Percentiles rank a stretch among this genome's conserved stretches.
Evolutionary conservation across 208 protist species (phyloP).

Genomic region (Trypanosoma lewisi): DNA sequence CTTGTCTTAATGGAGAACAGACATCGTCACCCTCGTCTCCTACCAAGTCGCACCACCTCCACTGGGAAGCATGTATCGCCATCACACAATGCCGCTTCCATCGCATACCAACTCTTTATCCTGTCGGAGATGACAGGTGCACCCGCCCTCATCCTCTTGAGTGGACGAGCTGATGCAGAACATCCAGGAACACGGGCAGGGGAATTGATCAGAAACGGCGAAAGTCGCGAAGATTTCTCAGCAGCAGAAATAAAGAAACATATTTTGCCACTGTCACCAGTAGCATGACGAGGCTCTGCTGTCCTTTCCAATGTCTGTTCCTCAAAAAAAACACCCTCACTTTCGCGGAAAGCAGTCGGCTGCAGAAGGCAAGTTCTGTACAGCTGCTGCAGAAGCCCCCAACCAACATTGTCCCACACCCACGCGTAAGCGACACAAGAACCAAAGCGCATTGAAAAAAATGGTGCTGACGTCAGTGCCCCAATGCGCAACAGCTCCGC

Average conservation of each 20-base stretch:
- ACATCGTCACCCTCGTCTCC: not conserved
- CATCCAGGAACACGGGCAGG: constrained; percentile 4
- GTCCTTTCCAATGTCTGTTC: not conserved
- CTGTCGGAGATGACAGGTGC: not conserved
- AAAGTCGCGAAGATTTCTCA: not conserved
- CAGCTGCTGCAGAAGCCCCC: constrained; percentile 5
- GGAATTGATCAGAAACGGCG: constrained; percentile 9
- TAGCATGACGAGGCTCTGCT: not conserved
- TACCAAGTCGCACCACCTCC: constrained; percentile 15
- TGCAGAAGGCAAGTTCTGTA: too few relatives aligned
- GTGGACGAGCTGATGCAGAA: not conserved
- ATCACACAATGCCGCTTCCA: constrained; percentile 13
- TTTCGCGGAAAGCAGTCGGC: not conserved
- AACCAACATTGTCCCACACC: constrained; percentile 27
- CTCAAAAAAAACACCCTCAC: not conserved
- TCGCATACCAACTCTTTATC: not conserved
- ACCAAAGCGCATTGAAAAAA: constrained; percentile 74
- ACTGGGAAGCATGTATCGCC: constrained; percentile 10
- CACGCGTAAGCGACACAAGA: constrained; percentile 55
- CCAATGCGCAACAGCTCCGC: constrained; percentile 34
- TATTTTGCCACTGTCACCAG: not conserved
- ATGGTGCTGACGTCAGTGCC: constrained; percentile 40
- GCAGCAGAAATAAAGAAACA: constrained; percentile 10
- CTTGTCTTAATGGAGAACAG: not conserved
- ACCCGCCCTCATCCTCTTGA: not conserved